Evolutionary conservation across 2,329 filamentous ascomycete genomes (phyloP), one percentile per base, ranked within the genome.

Genomic region (Fusarium sp.): DNA sequence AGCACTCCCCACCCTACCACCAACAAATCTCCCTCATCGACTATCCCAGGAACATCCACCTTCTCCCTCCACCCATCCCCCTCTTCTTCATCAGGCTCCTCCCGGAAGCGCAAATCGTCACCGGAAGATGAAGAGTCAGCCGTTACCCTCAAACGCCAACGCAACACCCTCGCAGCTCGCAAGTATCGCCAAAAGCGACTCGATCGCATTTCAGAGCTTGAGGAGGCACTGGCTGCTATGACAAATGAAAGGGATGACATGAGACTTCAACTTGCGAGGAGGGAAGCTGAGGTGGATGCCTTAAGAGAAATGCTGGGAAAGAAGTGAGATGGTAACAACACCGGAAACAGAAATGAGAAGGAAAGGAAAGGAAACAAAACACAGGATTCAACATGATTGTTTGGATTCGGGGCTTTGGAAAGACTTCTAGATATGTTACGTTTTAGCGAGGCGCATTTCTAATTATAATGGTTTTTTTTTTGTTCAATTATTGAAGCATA

Each of bases 141-240:
- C 31, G 72, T 79, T 9, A 77, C 80, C 22, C 76, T 84, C 76
- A 92, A 92, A 80, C 89, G 91, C 33, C 87, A 89, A 68, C 87
- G 89, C 68, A 93, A 93, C 80, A 93, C 91, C 18, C 85, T 92
- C 68, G 91, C 91, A n/a, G 91, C 91, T 35, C 87, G 90, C 68
- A 90, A 91, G 68, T 93, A 92, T 78, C 89, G 91, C 31, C 91
- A 93, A 79, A 92, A 91, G 79, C 88, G 90, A 49, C 85, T 93
- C 38, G 91, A 93, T 74, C 89, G 90, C 68, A 88, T 92, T 79
- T 82, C 81, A 31, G 87, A 89, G 68, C 84, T 93, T 36, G 91
- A 93, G 79, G 79, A 82, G 13, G 86, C 88, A 25, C 81, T 93
- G 45, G 86, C 86, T 50, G 84, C 87, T 46, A 86, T 90, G 76